Evolutionary conservation across 805 yeast genomes (phyloP), one percentile per base, ranked within the genome.

Genomic region (Kodamaea hsintzibuensis): DNA sequence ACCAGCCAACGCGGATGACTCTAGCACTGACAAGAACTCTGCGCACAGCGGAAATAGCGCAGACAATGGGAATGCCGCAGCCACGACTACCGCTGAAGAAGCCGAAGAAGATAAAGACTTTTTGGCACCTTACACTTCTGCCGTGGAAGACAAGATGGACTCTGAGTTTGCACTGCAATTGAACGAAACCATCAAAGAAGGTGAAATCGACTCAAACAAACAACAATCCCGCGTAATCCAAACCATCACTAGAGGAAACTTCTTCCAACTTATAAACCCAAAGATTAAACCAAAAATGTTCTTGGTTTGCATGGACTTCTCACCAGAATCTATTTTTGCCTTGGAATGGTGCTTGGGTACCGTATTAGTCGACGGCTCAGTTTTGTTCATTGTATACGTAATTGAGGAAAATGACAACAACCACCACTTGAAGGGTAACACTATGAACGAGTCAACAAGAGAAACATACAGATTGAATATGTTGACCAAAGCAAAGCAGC

Each of bases 331-430:
- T 1, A 77, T 79, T 39, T 88, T 88, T 68, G 95, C 97, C 0
- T 75, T 92, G 18, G 95, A 90, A 62, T 91, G 97, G 88, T 82
- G 91, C 43, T 77, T 92, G 60, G 98, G 98, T 1, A 82, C 96
- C 0, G 86, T 91, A 0, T 76, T 91, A 47, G 87, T 85, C 18
- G 91, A 89, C 63, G 95, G 95, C 0, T 88, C 91, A 51, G 90
- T 91, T 0, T 70, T 91, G 52, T 89, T 88, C 65, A 82, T 90
- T 17, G 83, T 90, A 22, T 81, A 82, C 59, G 86, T 82, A 10
- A 76, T 79, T 53, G 85, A 81, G 60, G 80, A 76, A 16, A 75
- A 67, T 57, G 80, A 75, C 56, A 60, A 58, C 51, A 74, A 76
- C 58, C 80, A 74, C 57, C 71, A 73, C 52, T 63, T 75, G 57